A percentile compares a stretch with the other conserved stretches of the same genome.
These are phyloP conservation scores for Phialophora verrucosa DNA, from an alignment of 2,329 filamentous ascomycete species.

Conservation along the genomic window DNA sequence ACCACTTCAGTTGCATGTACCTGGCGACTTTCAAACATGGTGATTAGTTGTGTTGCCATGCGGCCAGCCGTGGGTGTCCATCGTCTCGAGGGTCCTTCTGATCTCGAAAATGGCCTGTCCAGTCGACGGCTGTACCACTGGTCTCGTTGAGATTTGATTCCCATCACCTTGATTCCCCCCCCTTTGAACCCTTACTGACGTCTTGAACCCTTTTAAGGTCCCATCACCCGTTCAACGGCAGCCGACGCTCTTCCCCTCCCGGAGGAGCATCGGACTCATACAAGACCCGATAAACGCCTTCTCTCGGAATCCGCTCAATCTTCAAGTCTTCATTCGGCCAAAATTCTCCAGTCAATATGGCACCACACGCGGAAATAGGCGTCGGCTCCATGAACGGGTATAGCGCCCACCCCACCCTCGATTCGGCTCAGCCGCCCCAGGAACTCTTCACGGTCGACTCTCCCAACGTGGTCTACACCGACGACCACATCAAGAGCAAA, in stretches of 20 bases:
- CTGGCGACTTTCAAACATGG: slow-evolving; percentile 11
- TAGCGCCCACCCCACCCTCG: slow-evolving; percentile 49
- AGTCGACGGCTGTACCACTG: slow-evolving; percentile 17
- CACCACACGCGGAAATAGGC: slow-evolving; percentile 81
- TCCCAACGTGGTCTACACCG: slow-evolving; percentile 89
- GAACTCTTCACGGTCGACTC: slow-evolving; percentile 86
- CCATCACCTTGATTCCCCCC: background rate
- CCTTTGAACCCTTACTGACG: slow-evolving; percentile 20
- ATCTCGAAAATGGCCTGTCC: background rate
- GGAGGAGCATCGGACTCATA: slow-evolving; percentile 74
- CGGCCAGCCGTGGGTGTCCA: slow-evolving; percentile 21
- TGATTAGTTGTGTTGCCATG: slow-evolving; percentile 18
- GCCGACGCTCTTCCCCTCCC: slow-evolving; percentile 87
- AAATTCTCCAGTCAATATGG: slow-evolving; percentile 66
- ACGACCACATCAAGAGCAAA: slow-evolving; percentile 85
- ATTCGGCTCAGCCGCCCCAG: slow-evolving; percentile 48
- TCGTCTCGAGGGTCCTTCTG: background rate
- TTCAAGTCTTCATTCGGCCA: slow-evolving; percentile 48
- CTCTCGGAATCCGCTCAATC: slow-evolving; percentile 28
- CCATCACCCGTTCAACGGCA: slow-evolving; percentile 96
- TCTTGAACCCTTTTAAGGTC: slow-evolving; percentile 60
- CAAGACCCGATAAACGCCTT: slow-evolving; percentile 52
- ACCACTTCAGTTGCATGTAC: slow-evolving; percentile 13
- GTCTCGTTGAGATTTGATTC: slow-evolving; percentile 22
- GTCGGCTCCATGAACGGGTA: slow-evolving; percentile 62